Evolutionary conservation across 169 alveolate species (phyloP).

Genomic region (Pseudocohnilembus persalinus): DNA sequence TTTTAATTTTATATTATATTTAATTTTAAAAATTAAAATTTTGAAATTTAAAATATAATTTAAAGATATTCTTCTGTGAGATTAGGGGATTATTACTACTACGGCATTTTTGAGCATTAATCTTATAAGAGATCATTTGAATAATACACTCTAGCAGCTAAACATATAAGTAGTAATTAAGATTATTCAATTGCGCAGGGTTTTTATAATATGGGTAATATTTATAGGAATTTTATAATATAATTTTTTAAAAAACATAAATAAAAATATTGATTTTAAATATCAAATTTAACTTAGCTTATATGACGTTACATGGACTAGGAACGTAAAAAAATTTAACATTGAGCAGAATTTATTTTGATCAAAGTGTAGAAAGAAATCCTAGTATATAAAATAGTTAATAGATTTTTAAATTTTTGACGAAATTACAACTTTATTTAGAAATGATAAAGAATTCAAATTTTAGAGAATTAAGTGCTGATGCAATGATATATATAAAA

Average conservation of each 20-base stretch:
- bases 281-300: slow-evolving; percentile 5
- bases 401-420: no score
- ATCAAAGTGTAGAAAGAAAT: not conserved
- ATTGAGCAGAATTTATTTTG: not conserved
- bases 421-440: no score
- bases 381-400: no score
- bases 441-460: no score
- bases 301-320: not conserved
- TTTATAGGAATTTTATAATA: no score
- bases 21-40: slow-evolving; percentile 3
- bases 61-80: slow-evolving; percentile 9
- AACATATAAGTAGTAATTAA: not conserved
- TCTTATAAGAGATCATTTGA: not conserved
- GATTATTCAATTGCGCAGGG: not conserved
- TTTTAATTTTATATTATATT: no score
- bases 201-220: not conserved
- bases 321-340: not conserved
- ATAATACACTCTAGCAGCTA: not conserved
- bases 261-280: slow-evolving; percentile 6
- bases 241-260: no score
- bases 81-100: slow-evolving; percentile 28
- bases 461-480: no score
- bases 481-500: no score
- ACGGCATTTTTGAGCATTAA: slow-evolving; percentile 4
- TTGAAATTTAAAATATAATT: not conserved